Base-by-base conservation (phyloP, 352 stramenopile genomes). In the Pythium diclinum region DNA sequence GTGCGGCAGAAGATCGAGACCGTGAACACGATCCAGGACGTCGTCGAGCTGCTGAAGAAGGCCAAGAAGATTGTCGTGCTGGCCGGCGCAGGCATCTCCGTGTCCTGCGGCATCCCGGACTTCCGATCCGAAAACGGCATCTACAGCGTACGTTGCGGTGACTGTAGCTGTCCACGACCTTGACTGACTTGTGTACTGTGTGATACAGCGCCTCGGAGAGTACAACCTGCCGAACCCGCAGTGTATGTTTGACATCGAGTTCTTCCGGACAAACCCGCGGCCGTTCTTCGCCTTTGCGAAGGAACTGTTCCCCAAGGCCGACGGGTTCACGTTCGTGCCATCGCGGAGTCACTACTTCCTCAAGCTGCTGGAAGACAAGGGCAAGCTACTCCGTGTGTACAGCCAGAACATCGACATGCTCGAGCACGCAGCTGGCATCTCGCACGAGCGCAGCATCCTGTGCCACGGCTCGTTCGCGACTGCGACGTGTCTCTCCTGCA, bases 381-480 rank as follows among this genome's bases (percentile, higher is more conserved):
- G 87, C 42, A 97, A 98, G 67, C 79, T 99, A 30, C 75, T 98
- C 42, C 82, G 95, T 9, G 85, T 97, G 54, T 99, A 99, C 78
- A 94, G 83, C 36, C 85, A 99, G 81, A 99, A 99, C 74, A 99
- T 99, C 69, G 98, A 99, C 76, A 97, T 96, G 67, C 76, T 99
- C 9, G 97, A 99, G 76, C 72, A 92, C 33, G 73, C 83, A 4
- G 97, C 97, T 3, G 97, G 96, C 13, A 92, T 98, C 61, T 92
- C 88, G 2, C 79, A 91, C 57, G 85, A 99, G 38, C 79, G 65
- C 36, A 84, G 78, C 56, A 92, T 99, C 30, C 91, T 98, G 44
- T 98, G 96, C 34, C 97, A 99, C 71, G 97, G 97, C 13, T 97
- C 89, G 4, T 95, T 99, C 54, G 83, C 87, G 0, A 94, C 80